A percentile compares a stretch with the other conserved stretches of the same genome.
Conservation (phyloP, 1,139 yeast genomes). For the Kazachstania sp. region DNA sequence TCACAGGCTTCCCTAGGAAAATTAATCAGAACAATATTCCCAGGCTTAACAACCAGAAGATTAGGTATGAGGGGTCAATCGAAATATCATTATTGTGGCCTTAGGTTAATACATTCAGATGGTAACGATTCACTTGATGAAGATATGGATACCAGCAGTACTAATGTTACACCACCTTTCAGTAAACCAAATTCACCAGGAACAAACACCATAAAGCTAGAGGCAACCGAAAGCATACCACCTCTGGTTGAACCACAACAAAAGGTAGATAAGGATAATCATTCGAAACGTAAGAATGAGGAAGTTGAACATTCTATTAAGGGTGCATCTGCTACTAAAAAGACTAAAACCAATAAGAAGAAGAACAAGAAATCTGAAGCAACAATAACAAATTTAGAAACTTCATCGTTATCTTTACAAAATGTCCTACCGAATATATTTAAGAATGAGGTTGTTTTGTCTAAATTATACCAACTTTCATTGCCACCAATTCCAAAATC, state of each 20-base stretch:
- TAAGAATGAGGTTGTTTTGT: conserved; percentile 6
- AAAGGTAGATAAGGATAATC: not conserved
- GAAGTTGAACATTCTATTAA: not conserved
- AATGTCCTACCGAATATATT: conserved; percentile 6
- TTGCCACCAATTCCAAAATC: conserved; percentile 11
- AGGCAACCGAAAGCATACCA: not conserved
- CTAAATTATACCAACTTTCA: conserved; percentile 7
- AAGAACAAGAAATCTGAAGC: not conserved
- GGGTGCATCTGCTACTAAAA: not conserved
- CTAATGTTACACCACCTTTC: not conserved
- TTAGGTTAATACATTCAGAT: conserved; percentile 39
- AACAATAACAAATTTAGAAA: not conserved
- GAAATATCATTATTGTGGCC: conserved; percentile 86
- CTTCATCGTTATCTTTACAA: conserved; percentile 5
- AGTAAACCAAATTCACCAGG: not conserved
- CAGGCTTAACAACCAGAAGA: conserved; percentile 70
- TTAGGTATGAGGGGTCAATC: conserved; percentile 85
- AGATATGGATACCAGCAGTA: not conserved
- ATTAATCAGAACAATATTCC: conserved; percentile 64
- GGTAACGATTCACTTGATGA: conserved; percentile 19
- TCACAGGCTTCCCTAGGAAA: conserved; percentile 88
- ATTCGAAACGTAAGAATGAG: not conserved
- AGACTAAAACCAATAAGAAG: not conserved
- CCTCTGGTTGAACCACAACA: not conserved
- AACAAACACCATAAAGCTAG: not conserved